A percentile compares a stretch with the other conserved stretches of the same genome.
Conservation (phyloP, 2,329 filamentous ascomycete genomes). For the Trichoderma harzianum region DNA sequence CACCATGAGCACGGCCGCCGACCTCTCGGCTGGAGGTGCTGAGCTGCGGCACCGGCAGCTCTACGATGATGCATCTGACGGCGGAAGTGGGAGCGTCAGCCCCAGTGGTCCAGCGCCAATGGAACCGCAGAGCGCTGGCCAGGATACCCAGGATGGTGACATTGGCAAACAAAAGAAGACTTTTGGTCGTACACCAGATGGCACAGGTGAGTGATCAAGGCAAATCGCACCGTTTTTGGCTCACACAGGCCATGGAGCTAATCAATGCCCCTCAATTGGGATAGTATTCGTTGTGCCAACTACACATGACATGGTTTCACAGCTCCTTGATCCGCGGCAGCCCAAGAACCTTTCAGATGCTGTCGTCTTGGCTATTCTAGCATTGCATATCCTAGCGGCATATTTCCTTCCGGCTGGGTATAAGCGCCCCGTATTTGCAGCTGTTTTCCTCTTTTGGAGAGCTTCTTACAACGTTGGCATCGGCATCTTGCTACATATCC, state of each 20-base stretch:
- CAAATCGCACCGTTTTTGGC: not conserved
- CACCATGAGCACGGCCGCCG: slow-evolving; percentile 33
- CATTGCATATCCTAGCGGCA: slow-evolving; percentile 68
- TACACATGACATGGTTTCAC: slow-evolving; percentile 98
- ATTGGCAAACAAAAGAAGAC: slow-evolving; percentile 59
- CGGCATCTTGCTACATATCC: slow-evolving; percentile 80
- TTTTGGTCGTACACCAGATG: slow-evolving; percentile 86
- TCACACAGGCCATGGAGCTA: slow-evolving; percentile 13
- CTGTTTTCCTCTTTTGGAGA: slow-evolving; percentile 88
- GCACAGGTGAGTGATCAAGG: slow-evolving; percentile 65
- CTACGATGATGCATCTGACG: slow-evolving; percentile 15
- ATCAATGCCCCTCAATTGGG: not conserved
- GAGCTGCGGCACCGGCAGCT: slow-evolving; percentile 32
- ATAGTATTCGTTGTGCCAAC: slow-evolving; percentile 92
- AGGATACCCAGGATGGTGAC: not conserved
- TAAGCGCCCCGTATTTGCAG: slow-evolving; percentile 74
- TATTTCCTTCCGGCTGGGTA: slow-evolving; percentile 67
- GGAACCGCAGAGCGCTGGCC: slow-evolving; percentile 4
- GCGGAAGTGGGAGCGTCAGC: not conserved
- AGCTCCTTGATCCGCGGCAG: slow-evolving; percentile 88
- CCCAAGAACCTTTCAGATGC: slow-evolving; percentile 92
- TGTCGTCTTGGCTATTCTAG: slow-evolving; percentile 74
- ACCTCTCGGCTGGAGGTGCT: slow-evolving; percentile 22
- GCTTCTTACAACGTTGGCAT: slow-evolving; percentile 92
- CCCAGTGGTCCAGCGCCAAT: slow-evolving; percentile 1